Evolutionary conservation across 768 basidiomycete species (phyloP), one percentile per base, ranked within the genome.

Genomic region (Neoboletus brunneissimus): DNA sequence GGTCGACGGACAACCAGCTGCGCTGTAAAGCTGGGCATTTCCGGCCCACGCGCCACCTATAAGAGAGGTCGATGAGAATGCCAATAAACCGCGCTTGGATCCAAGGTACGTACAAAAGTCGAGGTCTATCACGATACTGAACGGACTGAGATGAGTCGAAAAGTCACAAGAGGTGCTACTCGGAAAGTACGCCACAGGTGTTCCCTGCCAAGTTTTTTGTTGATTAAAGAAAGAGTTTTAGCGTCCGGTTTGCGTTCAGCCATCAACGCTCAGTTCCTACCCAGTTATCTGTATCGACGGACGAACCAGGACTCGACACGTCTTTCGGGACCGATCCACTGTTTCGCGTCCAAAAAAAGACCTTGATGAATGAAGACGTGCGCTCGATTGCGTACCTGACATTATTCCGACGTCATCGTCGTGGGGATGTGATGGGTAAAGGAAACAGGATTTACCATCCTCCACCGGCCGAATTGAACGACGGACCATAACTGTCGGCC

Each of bases 51-150:
- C 35, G 3, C 69, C 69, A 35, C 69, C 69, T 69, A 22, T 18
- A 18, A 34, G 15, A 16, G 41, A 6, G 3, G 15, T 44, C 3
- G 4, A 23, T 27, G 9, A 48, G 9, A 27, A 35, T 5, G n/a
- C 20, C 12, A 41, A 23, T 37, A 13, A 8, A 5, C 7, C 40
- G 12, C 16, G 15, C 20, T 12, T n/a, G 18, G 18, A 15, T 44
- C 34, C 13, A 2, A 37, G 7, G 34, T 5, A 37, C 69, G 8
- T 23, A 69, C 67, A 71, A 44, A 69, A 69, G 38, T 66, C 64
- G 11, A 69, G 63, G 61, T 89, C 83, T 61, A 90, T 84, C 58
- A 88, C 74, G 54, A 88, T 88, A 57, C 82, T 84, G 64, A 88
- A 80, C 1, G 75, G 58, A 11, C 77, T 72, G 61, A 89, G 84